Conservation (phyloP, 371 early-diverging fungal genomes). For the Syncephalastrum racemosum region DNA sequence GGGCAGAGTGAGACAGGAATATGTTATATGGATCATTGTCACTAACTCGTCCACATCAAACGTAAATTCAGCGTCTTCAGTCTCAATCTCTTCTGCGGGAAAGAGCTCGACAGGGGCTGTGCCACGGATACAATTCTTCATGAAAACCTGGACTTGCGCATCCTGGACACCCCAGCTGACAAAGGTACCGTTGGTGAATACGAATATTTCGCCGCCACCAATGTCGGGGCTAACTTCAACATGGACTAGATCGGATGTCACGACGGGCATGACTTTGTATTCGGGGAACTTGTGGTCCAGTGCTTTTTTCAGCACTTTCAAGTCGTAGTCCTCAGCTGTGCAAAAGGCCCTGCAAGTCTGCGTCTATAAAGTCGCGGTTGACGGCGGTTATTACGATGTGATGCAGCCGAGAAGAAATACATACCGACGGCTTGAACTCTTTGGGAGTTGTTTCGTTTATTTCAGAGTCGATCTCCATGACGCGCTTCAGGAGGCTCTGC, state of each 20-base stretch:
- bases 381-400: background rate
- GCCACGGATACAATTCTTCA: conserved; percentile 8
- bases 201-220: conserved; percentile 31
- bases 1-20: background rate
- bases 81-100: background rate
- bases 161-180: conserved; percentile 25
- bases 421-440: conserved; percentile 27
- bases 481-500: conserved; percentile 29
- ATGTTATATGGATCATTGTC: background rate
- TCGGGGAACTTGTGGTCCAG: background rate
- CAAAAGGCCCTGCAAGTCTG: conserved; percentile 29
- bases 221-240: conserved; percentile 6
- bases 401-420: background rate
- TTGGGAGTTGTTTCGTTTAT: conserved; percentile 15
- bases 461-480: conserved; percentile 35
- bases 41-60: conserved; percentile 41
- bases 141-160: conserved; percentile 7
- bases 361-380: conserved; percentile 23
- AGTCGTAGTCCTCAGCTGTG: conserved; percentile 15
- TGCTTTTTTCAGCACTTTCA: conserved; percentile 8
- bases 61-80: conserved; percentile 18
- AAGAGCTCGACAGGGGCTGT: background rate
- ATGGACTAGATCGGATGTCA: conserved; percentile 19
- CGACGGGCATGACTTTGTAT: background rate
- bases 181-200: conserved; percentile 23